Percentiles rank a stretch among this genome's conserved stretches.
Conservation (phyloP, 78 protist genomes). For the Speleostelium caveatum region DNA sequence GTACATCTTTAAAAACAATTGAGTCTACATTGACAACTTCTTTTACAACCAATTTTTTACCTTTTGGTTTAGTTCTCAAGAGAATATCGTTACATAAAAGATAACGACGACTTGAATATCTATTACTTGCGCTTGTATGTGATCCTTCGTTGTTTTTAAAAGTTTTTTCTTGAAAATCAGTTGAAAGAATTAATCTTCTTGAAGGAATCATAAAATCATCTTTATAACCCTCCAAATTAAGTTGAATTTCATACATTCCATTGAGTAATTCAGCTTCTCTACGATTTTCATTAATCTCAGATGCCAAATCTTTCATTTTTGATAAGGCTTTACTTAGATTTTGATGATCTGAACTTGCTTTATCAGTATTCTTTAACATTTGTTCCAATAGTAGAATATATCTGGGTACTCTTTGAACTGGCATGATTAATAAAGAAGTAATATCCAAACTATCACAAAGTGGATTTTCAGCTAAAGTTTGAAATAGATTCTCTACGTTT, state of each 20-base stretch:
- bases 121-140: not conserved
- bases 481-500: slow-evolving; percentile 14
- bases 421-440: slow-evolving; percentile 61
- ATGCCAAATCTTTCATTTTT: slow-evolving; percentile 61
- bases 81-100: slow-evolving; percentile 52
- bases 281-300: slow-evolving; percentile 50
- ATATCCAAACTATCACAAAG: slow-evolving; percentile 44
- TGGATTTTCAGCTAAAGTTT: slow-evolving; percentile 24
- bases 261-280: slow-evolving; percentile 57
- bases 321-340: slow-evolving; percentile 27
- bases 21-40: slow-evolving; percentile 33
- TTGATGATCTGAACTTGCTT: slow-evolving; percentile 3
- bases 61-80: slow-evolving; percentile 31
- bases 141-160: not conserved
- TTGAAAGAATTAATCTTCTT: slow-evolving; percentile 22
- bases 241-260: slow-evolving; percentile 56
- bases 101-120: not conserved
- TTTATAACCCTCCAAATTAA: slow-evolving; percentile 26
- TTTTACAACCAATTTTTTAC: slow-evolving; percentile 27
- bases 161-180: slow-evolving; percentile 22
- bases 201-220: slow-evolving; percentile 60
- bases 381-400: slow-evolving; percentile 41
- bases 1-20: slow-evolving; percentile 42
- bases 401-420: slow-evolving; percentile 70
- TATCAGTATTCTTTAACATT: slow-evolving; percentile 31